Evolutionary conservation across 169 alveolate genomes (phyloP), one percentile per base, ranked within the genome.

Genomic region (Plasmodium ovale): DNA sequence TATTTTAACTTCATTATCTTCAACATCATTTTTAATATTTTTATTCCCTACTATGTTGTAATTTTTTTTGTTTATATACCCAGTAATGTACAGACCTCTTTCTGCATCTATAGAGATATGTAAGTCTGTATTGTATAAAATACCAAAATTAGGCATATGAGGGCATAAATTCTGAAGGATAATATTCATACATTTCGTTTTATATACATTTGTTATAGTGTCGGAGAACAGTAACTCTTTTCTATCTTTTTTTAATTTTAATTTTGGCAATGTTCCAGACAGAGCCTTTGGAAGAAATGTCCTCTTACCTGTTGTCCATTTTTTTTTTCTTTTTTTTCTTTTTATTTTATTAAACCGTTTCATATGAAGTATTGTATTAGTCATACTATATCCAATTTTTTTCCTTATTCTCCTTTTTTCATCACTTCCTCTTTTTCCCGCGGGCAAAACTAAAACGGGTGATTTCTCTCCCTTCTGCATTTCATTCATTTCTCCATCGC

Each of bases 61-160:
- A 39, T 93, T 92, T 82, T 85, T 72, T 73, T 82, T 82, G 27
- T 82, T 92, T 47, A 93, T 93, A 39, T 62, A 93, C 0, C 96
- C 96, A 25, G 92, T 79, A 1, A 92, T 92, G 44, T 87, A 88
- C 37, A 92, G 87, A 23, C 97, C 96, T 35, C 94, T 82, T 54
- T 91, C 95, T 4, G 92, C 96, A 70, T 95, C 98, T 3, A 93
- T 94, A 1, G 97, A 92, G 44, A 94, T 92, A 42, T 92, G 92
- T 21, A 94, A 39, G 59, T 94, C 96, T 3, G 95, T 91, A 47
- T 92, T 92, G 37, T 93, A 94, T 29, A 87, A 84, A 9, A 93
- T 60, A 1, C 94, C 94, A 72, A 95, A 95, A 77, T 91, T 90
- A 1, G 98, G 98, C 65, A 95, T 87, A 84, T 94, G 96, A 5